Base-by-base conservation (phyloP, 2,329 filamentous ascomycete species). In the Colletotrichum australisinense region DNA sequence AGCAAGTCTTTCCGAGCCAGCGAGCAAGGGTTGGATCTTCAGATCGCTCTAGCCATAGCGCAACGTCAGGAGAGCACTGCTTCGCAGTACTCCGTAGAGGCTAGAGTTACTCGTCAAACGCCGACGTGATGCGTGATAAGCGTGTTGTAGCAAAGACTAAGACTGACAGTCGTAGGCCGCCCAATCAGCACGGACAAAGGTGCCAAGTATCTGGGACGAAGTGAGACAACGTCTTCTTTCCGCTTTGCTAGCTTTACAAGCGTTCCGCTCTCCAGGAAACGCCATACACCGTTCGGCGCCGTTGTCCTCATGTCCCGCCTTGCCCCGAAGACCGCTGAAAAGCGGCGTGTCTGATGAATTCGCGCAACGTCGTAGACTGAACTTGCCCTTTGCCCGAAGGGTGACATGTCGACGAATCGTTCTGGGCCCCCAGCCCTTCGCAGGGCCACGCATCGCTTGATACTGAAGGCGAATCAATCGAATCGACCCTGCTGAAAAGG, bases 151-250 rank as follows among this genome's bases (percentile, higher is more conserved):
- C 22, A 14, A 30, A 67, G 35, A 16, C 35, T 57, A 26, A 38
- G 32, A 22, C 26, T 26, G 49, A 26, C 30, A 42, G 30, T 67
- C 67, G 72, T 74, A 72, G 46, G 38, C 42, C 16, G 24, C 38
- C 74, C 67, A 72, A 68, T 75, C 58, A 66, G 12, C 24, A 42
- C 8, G 49, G 14, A 12, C 12, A n/a, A 24, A 22, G 16, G 35
- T 35, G 64, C 38, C 53, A 62, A 69, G 63, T 42, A 19, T 35
- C 6, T 26, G 28, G 26, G 19, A 32, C n/a, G n/a, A 49, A 14
- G 12, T 57, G n/a, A 73, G 67, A 72, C 67, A 72, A 30, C n/a
- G 49, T 32, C 35, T 26, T n/a, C 28, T 52, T 63, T 52, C 32
- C 26, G 19, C 38, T 28, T 57, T 30, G 24, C 16, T 67, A 9